phyloP scores from a whole-genome alignment of 2,329 filamentous ascomycete genomes.

The Pestalotiopsis sp. region DNA sequence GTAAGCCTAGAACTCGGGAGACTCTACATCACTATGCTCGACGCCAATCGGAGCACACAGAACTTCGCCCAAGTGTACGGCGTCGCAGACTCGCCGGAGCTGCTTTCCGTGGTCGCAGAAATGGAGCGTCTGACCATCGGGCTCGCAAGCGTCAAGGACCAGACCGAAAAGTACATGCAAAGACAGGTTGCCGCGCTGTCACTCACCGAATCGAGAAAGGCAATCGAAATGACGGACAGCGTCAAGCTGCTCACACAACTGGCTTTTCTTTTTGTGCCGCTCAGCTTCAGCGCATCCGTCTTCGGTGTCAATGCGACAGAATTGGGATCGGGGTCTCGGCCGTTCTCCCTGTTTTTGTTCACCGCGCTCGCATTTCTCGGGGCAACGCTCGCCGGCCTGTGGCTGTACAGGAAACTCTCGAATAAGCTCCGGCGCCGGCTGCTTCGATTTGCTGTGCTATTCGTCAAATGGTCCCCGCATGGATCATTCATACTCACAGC shows the following conservation, averaged over 20 bases:
- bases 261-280: neutral
- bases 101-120: neutral
- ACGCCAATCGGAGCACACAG: neutral
- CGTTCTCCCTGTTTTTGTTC: neutral
- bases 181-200: neutral
- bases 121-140: neutral
- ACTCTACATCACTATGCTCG: neutral
- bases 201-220: neutral
- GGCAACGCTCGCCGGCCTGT: neutral
- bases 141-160: neutral
- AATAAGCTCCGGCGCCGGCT: neutral
- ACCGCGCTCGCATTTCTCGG: neutral
- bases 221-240: neutral
- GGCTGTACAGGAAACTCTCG: neutral
- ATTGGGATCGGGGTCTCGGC: neutral
- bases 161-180: neutral
- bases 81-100: neutral
- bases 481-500: neutral
- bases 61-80: neutral
- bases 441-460: neutral
- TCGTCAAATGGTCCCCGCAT: neutral
- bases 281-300: neutral
- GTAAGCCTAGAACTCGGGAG: neutral
- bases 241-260: neutral
- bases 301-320: neutral